Evolutionary conservation across 495 filamentous ascomycete species (phyloP).

Genomic region (Neurospora sp.): DNA sequence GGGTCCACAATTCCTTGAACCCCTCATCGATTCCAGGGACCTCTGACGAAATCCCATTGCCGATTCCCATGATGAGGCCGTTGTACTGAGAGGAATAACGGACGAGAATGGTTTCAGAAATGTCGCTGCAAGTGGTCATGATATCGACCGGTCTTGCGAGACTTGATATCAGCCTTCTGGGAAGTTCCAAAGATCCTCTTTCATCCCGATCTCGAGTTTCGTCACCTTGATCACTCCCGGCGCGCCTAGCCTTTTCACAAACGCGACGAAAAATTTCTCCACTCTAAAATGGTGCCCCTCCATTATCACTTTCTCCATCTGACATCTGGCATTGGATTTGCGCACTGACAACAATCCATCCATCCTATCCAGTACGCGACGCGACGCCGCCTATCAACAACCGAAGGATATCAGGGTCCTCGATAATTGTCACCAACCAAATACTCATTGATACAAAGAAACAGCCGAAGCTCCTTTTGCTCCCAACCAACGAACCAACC

Average conservation of each 20-base stretch:
- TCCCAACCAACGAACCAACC: neutral
- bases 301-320: neutral
- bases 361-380: neutral
- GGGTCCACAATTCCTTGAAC: neutral
- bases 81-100: neutral
- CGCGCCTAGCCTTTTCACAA: neutral
- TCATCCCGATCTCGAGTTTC: neutral
- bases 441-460: neutral
- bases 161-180: neutral
- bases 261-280: neutral
- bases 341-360: neutral
- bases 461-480: neutral
- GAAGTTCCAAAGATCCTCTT: neutral
- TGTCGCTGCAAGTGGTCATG: neutral
- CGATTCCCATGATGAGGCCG: neutral
- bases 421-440: neutral
- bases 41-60: conserved; percentile 14
- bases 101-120: neutral
- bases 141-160: neutral
- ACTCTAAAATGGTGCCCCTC: conserved; percentile 1
- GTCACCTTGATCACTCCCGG: neutral
- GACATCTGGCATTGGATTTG: neutral
- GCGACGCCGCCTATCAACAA: neutral
- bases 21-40: conserved; percentile 1
- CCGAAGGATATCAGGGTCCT: neutral